Percentiles rank a stretch among this genome's conserved stretches.
Evolutionary conservation across 2,329 filamentous ascomycete species (phyloP).

Genomic region (Fusarium nematophilum): DNA sequence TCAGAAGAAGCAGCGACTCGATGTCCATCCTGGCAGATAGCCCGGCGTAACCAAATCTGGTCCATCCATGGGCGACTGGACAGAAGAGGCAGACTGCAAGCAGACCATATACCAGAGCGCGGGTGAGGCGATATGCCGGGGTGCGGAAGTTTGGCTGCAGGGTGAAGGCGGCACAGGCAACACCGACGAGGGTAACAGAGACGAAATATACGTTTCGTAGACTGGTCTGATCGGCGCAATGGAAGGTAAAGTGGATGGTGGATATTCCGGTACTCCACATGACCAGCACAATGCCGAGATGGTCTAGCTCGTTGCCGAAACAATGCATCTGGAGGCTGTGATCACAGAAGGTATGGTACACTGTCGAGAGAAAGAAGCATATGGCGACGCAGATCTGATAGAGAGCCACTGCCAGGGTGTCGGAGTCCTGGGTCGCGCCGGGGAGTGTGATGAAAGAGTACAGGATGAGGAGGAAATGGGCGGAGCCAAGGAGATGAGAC

Average conservation of each 20-base stretch:
- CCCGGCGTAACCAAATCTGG: not conserved
- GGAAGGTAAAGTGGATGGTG: not conserved
- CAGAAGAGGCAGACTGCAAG: not conserved
- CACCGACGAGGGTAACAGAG: too few species aligned
- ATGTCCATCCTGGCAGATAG: not conserved
- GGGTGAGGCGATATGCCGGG: not conserved
- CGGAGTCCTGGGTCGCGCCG: not conserved
- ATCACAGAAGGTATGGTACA: not conserved
- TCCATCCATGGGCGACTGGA: not conserved
- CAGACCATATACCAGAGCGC: not conserved
- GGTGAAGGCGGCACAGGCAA: not conserved
- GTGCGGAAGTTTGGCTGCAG: not conserved
- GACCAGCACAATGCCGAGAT: not conserved
- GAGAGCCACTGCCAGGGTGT: not conserved
- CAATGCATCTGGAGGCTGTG: not conserved
- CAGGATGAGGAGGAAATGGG: not conserved
- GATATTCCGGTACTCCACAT: not conserved
- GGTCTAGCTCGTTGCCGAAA: not conserved
- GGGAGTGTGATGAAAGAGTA: not conserved
- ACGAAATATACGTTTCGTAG: too few species aligned
- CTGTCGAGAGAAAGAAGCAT: not conserved
- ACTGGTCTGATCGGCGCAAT: not conserved
- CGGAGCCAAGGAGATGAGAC: not conserved
- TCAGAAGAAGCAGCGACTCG: not conserved
- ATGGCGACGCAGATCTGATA: not conserved